These are phyloP conservation scores for Clathrospora elynae DNA, from an alignment of 2,329 filamentous ascomycete species.

Conservation along the genomic window DNA sequence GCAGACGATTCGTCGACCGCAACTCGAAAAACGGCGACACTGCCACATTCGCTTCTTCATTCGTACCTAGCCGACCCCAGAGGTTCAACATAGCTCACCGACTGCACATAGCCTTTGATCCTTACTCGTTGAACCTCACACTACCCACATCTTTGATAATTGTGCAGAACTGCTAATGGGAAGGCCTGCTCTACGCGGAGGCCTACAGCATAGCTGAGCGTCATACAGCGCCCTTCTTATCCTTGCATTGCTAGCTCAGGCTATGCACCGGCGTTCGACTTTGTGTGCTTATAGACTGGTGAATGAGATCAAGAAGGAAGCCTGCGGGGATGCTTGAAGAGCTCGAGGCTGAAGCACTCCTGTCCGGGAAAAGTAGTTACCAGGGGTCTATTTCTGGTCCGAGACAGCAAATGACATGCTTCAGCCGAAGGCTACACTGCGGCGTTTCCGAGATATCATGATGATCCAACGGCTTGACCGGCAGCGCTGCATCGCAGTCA, in stretches of 20 bases:
- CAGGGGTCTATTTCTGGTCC: conserved; percentile 7
- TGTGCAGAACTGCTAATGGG: no score
- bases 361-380: conserved; percentile 14
- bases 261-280: not conserved
- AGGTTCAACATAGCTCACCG: not conserved
- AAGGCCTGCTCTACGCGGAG: no score
- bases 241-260: not conserved
- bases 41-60: not conserved
- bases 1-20: conserved; percentile 5
- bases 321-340: conserved; percentile 18
- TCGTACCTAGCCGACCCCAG: not conserved
- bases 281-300: not conserved
- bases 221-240: not conserved
- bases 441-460: conserved; percentile 31
- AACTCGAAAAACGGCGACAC: not conserved
- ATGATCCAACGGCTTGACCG: conserved; percentile 30
- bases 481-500: conserved; percentile 38
- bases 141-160: no score
- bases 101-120: no score
- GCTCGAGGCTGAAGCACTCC: conserved; percentile 37
- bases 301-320: conserved; percentile 14
- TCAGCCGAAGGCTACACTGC: conserved; percentile 27
- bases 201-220: no score
- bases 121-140: no score
- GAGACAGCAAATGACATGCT: conserved; percentile 14